Evolutionary conservation across 2,329 filamentous ascomycete species (phyloP).

Genomic region (Penicillium decumbens): DNA sequence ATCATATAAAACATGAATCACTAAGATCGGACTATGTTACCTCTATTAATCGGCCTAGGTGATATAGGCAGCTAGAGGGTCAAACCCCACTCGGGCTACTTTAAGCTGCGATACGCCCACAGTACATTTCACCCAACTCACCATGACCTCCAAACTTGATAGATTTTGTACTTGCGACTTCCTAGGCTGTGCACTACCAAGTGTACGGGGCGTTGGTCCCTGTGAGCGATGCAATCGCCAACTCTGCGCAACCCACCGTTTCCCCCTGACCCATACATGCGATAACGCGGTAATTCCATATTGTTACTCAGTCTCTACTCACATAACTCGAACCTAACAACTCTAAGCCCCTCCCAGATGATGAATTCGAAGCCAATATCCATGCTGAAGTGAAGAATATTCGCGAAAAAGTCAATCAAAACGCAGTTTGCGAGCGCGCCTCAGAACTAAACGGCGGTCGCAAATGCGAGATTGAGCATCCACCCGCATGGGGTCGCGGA

Average conservation of each 20-base stretch:
- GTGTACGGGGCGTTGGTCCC: conserved; percentile 2
- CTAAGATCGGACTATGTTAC: too few species aligned
- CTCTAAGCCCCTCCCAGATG: conserved; percentile 8
- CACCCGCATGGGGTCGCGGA: conserved; percentile 4
- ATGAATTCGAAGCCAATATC: conserved; percentile 9
- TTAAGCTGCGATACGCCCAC: background rate
- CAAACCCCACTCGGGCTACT: background rate
- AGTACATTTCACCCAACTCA: background rate
- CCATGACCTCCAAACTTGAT: conserved; percentile 1
- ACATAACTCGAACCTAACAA: too few species aligned
- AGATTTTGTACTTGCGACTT: conserved; percentile 9
- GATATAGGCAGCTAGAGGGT: too few species aligned
- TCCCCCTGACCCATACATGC: too few species aligned
- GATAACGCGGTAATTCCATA: too few species aligned
- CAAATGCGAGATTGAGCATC: conserved; percentile 12
- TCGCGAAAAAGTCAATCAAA: conserved; percentile 6
- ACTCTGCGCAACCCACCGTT: too few species aligned
- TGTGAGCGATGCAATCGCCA: too few species aligned
- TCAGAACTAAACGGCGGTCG: conserved; percentile 9
- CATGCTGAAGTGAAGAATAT: conserved; percentile 6
- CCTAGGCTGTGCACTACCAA: background rate
- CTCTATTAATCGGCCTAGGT: too few species aligned
- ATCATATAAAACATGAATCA: too few species aligned
- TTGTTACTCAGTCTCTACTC: too few species aligned
- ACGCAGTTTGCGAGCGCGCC: conserved; percentile 9